A percentile compares a stretch with the other conserved stretches of the same genome.
phyloP scores from a whole-genome alignment of 2,329 filamentous ascomycete genomes.

The Fusarium anguioides region DNA sequence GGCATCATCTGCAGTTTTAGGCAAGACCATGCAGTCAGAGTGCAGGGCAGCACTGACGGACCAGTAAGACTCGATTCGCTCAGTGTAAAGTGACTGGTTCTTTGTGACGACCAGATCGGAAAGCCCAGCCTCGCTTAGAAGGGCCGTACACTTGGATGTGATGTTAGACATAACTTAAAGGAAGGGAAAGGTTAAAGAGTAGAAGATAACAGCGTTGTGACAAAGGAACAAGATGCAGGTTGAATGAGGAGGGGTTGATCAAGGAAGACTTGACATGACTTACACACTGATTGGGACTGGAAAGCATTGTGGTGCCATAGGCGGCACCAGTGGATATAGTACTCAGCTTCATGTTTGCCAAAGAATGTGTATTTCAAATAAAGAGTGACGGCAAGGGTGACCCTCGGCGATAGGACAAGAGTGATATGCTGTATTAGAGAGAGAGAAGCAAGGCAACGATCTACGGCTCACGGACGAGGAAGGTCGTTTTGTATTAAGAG shows the following conservation, averaged over 20 bases:
- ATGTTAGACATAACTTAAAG: constrained; percentile 19
- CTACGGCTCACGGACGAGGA: constrained; percentile 14
- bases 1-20: constrained; percentile 51
- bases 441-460: constrained; percentile 25
- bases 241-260: not conserved
- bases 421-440: not conserved
- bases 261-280: too few species aligned
- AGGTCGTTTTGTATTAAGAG: constrained; percentile 17
- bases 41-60: constrained; percentile 50
- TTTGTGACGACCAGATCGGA: constrained; percentile 47
- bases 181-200: not conserved
- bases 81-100: constrained; percentile 42
- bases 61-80: constrained; percentile 52
- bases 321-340: constrained; percentile 19
- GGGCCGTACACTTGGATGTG: constrained; percentile 42
- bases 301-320: constrained; percentile 9
- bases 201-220: not conserved
- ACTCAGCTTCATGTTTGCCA: constrained; percentile 28
- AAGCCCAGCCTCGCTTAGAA: constrained; percentile 40
- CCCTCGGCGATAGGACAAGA: not conserved
- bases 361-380: not conserved
- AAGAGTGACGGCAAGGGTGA: not conserved
- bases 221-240: not conserved
- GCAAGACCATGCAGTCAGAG: constrained; percentile 53
- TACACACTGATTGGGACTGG: constrained; percentile 24